Evolutionary conservation across 140 eudicot species (phyloP).

Genomic region (Senecio squalidus): DNA sequence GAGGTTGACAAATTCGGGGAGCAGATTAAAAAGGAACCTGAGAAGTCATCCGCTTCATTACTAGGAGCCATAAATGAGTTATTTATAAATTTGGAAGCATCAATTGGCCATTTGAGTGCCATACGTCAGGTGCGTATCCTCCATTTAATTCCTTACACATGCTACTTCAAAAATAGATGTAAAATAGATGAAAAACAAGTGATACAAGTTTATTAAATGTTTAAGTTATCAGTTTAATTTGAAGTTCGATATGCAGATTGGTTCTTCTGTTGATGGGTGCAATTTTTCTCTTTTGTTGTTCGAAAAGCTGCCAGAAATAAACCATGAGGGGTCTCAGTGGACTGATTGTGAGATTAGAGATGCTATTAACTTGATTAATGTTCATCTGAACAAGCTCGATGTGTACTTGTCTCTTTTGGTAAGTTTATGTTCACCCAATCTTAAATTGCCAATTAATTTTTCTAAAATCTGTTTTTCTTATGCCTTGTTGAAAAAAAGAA

Average conservation of each 20-base stretch:
- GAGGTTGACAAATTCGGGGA: conserved; percentile 64
- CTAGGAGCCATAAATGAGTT: conserved; percentile 49
- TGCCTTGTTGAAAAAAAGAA: no score
- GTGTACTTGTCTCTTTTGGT: conserved; percentile 67
- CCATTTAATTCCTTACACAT: not conserved
- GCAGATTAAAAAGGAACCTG: conserved; percentile 51
- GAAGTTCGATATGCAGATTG: conserved; percentile 40
- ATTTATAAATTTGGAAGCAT: conserved; percentile 66
- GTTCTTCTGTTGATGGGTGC: conserved; percentile 74
- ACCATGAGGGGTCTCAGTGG: conserved; percentile 84
- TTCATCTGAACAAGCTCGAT: conserved; percentile 66
- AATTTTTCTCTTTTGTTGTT: conserved; percentile 64
- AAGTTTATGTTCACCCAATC: conserved; percentile 15
- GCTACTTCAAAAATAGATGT: no score
- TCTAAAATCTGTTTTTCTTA: not conserved
- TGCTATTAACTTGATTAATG: conserved; percentile 57
- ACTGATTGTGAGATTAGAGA: conserved; percentile 69
- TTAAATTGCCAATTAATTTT: not conserved
- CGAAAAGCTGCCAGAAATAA: conserved; percentile 65
- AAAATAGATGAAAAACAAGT: not conserved
- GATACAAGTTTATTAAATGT: no score
- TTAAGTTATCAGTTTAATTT: not conserved
- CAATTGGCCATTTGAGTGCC: conserved; percentile 76
- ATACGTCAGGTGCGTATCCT: conserved; percentile 44
- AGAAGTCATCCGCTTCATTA: conserved; percentile 54